A percentile compares a stretch with the other conserved stretches of the same genome.
Evolutionary conservation across 2,329 filamentous ascomycete species (phyloP).

Genomic region (Colletotrichum salicis): DNA sequence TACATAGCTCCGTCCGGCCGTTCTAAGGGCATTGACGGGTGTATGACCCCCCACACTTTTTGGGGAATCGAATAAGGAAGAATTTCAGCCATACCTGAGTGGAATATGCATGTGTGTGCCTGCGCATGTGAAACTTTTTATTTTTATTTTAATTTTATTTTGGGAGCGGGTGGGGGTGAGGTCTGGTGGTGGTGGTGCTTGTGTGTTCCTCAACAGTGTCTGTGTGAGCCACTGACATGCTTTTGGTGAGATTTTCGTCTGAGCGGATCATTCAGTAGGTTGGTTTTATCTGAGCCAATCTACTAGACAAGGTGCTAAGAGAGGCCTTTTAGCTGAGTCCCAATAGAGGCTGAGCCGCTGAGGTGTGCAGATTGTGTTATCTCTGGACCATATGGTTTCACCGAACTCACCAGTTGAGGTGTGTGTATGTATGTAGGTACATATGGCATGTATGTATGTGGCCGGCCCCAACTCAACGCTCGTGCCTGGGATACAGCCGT

Average conservation of each 20-base stretch:
- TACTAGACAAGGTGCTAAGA: too few species aligned
- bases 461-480: neutral
- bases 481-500: neutral
- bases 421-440: too few species aligned
- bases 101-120: neutral
- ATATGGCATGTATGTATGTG: too few species aligned
- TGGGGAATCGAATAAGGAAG: constrained; percentile 13
- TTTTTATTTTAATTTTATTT: too few species aligned
- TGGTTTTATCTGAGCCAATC: too few species aligned
- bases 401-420: constrained; percentile 4
- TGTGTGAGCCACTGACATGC: neutral
- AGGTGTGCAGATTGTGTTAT: neutral
- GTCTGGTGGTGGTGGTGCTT: neutral
- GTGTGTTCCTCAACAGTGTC: constrained; percentile 25
- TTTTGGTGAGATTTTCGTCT: constrained; percentile 7
- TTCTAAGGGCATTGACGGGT: neutral
- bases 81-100: neutral
- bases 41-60: neutral
- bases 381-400: neutral
- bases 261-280: neutral
- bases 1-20: constrained; percentile 22
- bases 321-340: too few species aligned
- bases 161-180: neutral
- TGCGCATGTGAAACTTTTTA: neutral
- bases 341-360: too few species aligned